A percentile compares a stretch with the other conserved stretches of the same genome.
Conservation (phyloP, 208 protist species). For the Crithidia fasciculata region DNA sequence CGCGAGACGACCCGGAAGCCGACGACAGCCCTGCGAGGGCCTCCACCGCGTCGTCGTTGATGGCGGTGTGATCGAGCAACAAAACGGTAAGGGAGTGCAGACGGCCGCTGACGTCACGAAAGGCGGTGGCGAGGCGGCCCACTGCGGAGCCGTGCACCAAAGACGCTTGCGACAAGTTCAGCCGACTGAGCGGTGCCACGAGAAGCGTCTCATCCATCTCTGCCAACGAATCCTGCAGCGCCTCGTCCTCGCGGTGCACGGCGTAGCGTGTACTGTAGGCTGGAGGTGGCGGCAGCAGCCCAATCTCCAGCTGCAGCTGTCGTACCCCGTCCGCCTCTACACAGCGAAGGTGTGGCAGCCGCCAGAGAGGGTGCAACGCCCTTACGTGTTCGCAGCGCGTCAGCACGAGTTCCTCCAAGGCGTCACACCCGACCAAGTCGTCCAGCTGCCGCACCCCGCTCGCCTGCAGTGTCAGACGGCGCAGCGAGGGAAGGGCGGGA, state of each 20-base stretch:
- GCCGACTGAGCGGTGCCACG: slow-evolving; percentile 14
- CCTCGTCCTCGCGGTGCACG: too few species aligned
- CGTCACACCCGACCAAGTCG: slow-evolving; percentile 13
- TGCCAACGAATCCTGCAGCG: background rate
- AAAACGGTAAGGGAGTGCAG: slow-evolving; percentile 12
- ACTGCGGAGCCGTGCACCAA: slow-evolving; percentile 18
- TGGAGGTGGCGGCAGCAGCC: slow-evolving; percentile 4
- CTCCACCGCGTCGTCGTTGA: slow-evolving; percentile 15
- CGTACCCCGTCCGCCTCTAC: slow-evolving; percentile 26
- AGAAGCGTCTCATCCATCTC: background rate
- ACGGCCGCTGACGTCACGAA: slow-evolving; percentile 1
- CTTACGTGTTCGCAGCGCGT: slow-evolving; percentile 19
- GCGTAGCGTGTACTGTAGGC: too few species aligned
- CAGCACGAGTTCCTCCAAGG: slow-evolving; percentile 26
- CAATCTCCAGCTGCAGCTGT: background rate
- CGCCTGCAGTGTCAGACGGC: slow-evolving; percentile 21
- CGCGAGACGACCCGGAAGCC: background rate
- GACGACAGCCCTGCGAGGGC: background rate
- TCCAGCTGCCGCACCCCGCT: slow-evolving; percentile 10
- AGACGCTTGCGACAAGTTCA: slow-evolving; percentile 21
- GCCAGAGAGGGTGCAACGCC: slow-evolving; percentile 26
- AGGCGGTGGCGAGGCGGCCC: slow-evolving; percentile 8
- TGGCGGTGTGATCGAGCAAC: slow-evolving; percentile 20
- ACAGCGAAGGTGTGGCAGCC: slow-evolving; percentile 21
- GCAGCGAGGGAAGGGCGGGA: slow-evolving; percentile 24